A percentile compares a stretch with the other conserved stretches of the same genome.
Conservation (phyloP, 352 stramenopile genomes). For the Phytophthora capsici region DNA sequence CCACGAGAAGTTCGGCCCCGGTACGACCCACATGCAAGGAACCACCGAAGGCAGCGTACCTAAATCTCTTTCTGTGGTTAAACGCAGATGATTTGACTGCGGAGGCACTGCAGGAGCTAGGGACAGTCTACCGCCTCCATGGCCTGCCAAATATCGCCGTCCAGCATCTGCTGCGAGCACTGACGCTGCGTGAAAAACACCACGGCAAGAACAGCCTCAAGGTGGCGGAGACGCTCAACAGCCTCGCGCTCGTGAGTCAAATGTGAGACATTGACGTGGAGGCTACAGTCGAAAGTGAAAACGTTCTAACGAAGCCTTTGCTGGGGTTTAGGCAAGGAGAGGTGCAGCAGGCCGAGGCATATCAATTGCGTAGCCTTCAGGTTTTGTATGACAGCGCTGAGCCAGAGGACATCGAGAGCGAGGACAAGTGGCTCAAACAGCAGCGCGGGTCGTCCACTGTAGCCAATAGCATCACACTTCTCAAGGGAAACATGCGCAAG, state of each 20-base stretch:
- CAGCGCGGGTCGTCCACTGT: conserved; percentile 67
- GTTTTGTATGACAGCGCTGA: conserved; percentile 59
- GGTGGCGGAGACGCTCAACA: conserved; percentile 84
- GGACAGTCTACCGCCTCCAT: conserved; percentile 74
- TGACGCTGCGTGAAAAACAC: conserved; percentile 51
- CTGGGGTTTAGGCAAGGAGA: conserved; percentile 41
- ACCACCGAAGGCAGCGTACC: neutral
- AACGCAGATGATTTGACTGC: conserved; percentile 61
- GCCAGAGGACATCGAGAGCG: conserved; percentile 73
- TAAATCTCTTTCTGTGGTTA: conserved; percentile 11
- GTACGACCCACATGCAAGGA: conserved; percentile 27
- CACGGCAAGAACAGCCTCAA: conserved; percentile 67
- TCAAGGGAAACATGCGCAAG: conserved; percentile 73
- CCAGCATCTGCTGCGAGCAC: conserved; percentile 67
- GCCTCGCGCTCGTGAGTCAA: conserved; percentile 62
- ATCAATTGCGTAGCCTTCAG: conserved; percentile 65
- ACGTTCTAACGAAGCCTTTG: neutral
- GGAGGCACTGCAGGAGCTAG: conserved; percentile 69
- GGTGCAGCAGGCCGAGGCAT: conserved; percentile 42
- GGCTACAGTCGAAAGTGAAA: neutral
- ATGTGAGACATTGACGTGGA: conserved; percentile 31
- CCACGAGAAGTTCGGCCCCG: conserved; percentile 78
- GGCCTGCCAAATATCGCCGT: conserved; percentile 52
- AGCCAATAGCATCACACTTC: conserved; percentile 62
- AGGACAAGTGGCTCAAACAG: conserved; percentile 79